Percentiles rank a stretch among this genome's conserved stretches.
These are phyloP conservation scores for Colletotrichum lupini DNA, from an alignment of 2,329 filamentous ascomycete species.

Conservation along the genomic window DNA sequence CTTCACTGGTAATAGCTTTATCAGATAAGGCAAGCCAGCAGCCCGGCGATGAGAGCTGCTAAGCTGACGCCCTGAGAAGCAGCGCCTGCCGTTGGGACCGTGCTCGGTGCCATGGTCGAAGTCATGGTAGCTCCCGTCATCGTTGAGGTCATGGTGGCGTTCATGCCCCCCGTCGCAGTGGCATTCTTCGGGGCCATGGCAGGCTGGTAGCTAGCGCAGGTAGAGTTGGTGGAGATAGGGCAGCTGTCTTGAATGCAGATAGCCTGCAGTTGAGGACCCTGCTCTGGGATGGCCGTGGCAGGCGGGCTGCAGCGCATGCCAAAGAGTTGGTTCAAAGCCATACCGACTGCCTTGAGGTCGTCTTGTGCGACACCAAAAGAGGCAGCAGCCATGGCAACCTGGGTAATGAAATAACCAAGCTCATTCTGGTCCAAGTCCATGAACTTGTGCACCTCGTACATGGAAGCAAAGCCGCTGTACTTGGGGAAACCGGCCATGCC, in stretches of 20 bases:
- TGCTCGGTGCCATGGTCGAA: not conserved
- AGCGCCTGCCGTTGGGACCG: slow-evolving; percentile 13
- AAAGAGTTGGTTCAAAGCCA: slow-evolving; percentile 61
- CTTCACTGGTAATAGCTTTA: too few relatives aligned
- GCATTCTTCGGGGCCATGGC: slow-evolving; percentile 37
- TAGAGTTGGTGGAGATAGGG: slow-evolving; percentile 55
- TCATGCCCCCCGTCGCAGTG: slow-evolving; percentile 23
- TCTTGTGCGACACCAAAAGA: slow-evolving; percentile 68
- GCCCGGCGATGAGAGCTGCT: not conserved
- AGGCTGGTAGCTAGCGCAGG: slow-evolving; percentile 57
- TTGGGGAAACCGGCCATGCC: slow-evolving; percentile 60
- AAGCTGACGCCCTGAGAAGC: not conserved
- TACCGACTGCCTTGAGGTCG: slow-evolving; percentile 62
- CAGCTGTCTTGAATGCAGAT: slow-evolving; percentile 67
- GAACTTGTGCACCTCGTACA: slow-evolving; percentile 68
- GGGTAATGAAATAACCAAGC: slow-evolving; percentile 68
- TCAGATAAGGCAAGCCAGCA: not conserved
- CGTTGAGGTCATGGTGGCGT: slow-evolving; percentile 15
- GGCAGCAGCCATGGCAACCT: slow-evolving; percentile 65
- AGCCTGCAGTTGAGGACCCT: slow-evolving; percentile 60
- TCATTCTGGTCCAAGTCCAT: slow-evolving; percentile 65
- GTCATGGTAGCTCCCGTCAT: not conserved
- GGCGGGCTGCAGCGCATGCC: slow-evolving; percentile 61
- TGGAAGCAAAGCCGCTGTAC: slow-evolving; percentile 58
- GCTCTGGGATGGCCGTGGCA: slow-evolving; percentile 55